These are phyloP conservation scores for Russula vinacea DNA, from an alignment of 768 basidiomycete species.

Conservation along the genomic window DNA sequence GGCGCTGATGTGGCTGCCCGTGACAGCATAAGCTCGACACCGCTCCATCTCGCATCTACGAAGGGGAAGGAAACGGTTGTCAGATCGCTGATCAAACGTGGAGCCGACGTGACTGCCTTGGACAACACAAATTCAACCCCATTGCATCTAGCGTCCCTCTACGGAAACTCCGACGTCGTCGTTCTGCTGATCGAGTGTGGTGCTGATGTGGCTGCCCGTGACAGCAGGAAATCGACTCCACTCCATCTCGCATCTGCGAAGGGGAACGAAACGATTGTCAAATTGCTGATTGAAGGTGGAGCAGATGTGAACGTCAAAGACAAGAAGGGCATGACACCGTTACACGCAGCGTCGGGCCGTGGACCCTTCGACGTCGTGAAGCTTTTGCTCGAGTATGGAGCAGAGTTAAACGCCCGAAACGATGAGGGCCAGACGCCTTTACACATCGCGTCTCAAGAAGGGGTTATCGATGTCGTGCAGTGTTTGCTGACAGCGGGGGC, in stretches of 20 bases:
- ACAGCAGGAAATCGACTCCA: not conserved
- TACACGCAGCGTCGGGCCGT: not conserved
- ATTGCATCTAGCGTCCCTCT: too few relatives aligned
- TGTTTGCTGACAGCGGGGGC: too few relatives aligned
- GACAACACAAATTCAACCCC: too few relatives aligned
- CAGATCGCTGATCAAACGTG: not conserved
- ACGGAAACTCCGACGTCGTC: too few relatives aligned
- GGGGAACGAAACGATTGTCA: not conserved
- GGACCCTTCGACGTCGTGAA: too few relatives aligned
- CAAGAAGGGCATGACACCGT: not conserved
- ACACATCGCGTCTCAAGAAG: too few relatives aligned
- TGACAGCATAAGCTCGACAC: not conserved
- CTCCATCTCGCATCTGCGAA: too few relatives aligned
- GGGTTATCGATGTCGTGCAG: too few relatives aligned
- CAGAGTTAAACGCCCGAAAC: too few relatives aligned
- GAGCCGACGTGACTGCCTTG: not conserved
- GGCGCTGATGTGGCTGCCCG: not conserved
- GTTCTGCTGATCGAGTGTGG: too few relatives aligned
- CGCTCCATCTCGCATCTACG: not conserved
- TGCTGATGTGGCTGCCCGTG: not conserved
- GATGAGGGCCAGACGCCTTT: not conserved
- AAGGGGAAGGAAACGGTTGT: not conserved
- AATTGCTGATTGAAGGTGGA: not conserved
- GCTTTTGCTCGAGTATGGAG: too few relatives aligned
- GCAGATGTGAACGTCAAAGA: not conserved